Conservation (phyloP, 164 flowering plant genomes). For the Houttuynia cordata region DNA sequence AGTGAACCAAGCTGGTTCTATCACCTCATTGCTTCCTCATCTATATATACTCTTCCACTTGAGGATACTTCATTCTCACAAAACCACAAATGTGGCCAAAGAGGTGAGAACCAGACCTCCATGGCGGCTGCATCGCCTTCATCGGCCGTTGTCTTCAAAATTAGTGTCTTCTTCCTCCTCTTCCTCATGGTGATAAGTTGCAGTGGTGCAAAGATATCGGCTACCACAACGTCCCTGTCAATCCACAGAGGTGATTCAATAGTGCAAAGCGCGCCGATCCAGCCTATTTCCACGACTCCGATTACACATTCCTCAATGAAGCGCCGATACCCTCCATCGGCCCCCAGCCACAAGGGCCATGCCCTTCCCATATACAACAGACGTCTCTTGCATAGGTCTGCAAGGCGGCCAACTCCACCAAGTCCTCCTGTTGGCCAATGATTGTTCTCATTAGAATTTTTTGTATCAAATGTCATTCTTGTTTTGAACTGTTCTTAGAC, state of each 20-base stretch:
- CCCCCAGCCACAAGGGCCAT: neutral
- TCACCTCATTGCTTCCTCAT: no score
- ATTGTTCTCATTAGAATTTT: no score
- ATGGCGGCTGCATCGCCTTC: neutral
- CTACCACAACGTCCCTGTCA: neutral
- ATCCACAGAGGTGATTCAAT: neutral
- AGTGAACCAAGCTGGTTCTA: no score
- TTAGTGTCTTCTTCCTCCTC: neutral
- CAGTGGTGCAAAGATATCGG: neutral
- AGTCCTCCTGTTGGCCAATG: neutral
- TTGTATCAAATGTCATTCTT: neutral
- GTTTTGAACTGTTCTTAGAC: neutral
- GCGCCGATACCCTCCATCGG: neutral
- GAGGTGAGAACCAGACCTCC: neutral
- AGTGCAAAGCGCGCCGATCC: neutral
- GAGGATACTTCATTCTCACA: no score
- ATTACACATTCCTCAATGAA: neutral
- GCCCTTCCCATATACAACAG: neutral
- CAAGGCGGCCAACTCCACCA: neutral
- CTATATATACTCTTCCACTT: no score
- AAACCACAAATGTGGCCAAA: neutral
- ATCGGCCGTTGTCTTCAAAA: neutral
- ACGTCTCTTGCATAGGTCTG: neutral
- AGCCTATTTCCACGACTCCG: neutral
- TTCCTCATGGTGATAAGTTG: neutral